Evolutionary conservation across 129 eudicot genomes (phyloP).

Genomic region (Erigeron canadensis): DNA sequence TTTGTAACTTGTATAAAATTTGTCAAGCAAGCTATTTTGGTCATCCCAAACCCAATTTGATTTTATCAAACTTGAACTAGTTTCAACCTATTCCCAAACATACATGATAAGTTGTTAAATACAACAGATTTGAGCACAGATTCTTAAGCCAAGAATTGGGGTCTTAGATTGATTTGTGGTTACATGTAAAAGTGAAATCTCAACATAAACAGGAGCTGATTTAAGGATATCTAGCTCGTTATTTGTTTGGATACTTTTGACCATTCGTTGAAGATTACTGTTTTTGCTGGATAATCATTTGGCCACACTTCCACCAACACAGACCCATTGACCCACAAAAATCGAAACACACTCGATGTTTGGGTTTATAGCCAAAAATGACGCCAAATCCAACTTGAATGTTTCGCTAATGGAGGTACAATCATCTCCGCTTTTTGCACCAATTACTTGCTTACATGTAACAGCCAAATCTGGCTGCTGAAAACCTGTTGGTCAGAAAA

Average conservation of each 20-base stretch:
- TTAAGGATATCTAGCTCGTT: background rate
- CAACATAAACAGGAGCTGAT: constrained; percentile 6
- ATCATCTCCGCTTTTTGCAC: constrained; percentile 24
- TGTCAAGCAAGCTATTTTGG: too few relatives aligned
- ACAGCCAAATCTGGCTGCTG: background rate
- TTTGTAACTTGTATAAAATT: too few relatives aligned
- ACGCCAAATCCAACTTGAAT: constrained; percentile 10
- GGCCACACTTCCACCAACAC: constrained; percentile 25
- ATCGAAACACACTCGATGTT: constrained; percentile 26
- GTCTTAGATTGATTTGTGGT: background rate
- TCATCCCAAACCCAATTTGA: too few relatives aligned
- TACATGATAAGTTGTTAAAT: too few relatives aligned
- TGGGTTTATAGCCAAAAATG: constrained; percentile 33
- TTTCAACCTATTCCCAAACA: too few relatives aligned
- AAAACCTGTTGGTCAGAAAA: constrained; percentile 4
- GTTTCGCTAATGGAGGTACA: constrained; percentile 28
- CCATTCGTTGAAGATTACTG: background rate
- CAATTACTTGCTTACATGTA: constrained; percentile 22
- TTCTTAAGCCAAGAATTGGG: background rate
- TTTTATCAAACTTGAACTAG: too few relatives aligned
- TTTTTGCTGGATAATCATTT: constrained; percentile 1
- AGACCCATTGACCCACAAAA: constrained; percentile 37
- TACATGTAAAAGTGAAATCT: background rate
- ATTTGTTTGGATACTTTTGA: constrained; percentile 7
- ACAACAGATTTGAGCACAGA: too few relatives aligned